Base-by-base conservation (phyloP, 192 early-diverging fungal genomes). In the Allomyces macrogynus region DNA sequence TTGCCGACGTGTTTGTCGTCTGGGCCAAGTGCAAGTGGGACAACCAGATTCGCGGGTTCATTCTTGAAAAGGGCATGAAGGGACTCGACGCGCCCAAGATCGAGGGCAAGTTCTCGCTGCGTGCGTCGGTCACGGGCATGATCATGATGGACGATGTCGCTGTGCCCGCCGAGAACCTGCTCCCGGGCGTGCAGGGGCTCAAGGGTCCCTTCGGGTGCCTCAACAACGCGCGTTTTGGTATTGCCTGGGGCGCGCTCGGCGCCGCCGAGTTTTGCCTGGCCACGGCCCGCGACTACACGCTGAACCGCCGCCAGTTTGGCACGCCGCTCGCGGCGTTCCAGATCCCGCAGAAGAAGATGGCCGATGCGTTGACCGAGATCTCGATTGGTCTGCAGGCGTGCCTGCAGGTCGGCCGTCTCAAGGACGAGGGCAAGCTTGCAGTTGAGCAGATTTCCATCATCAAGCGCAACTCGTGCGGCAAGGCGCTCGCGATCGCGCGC, bases 121-220 rank as follows among this genome's bases (percentile, higher is more conserved):
- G 95, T 40, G 93, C 93, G 5, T 95, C 92, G 8, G 80, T 84
- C 65, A 98, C 95, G 0, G 95, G 95, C 25, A 93, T 95, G 91
- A 96, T 98, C 72, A 87, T 90, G 86, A 95, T 98, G 92, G 93
- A 98, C 68, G 87, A 94, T 66, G 95, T 98, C 26, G 83, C 87
- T 70, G 87, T 98, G 10, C 91, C 93, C 4, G 83, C 73, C 23
- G 89, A 90, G 67, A 93, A 94, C 73, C 76, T 98, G 74, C 77
- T 98, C 18, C 95, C 95, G 62, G 81, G 87, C n/a, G 92, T 87
- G 1, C 73, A 80, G 27, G 93, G 95, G 16, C 81, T 98, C 49
- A 86, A 87, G 77, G 95, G 95, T 24, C 93, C 95, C 7, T 98
- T 98, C 68, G 91, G 92, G 62, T 98, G 93, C 71, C 78, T 98